phyloP scores from a whole-genome alignment of 176 grass and related monocot genomes.

The Carex cristatella region DNA sequence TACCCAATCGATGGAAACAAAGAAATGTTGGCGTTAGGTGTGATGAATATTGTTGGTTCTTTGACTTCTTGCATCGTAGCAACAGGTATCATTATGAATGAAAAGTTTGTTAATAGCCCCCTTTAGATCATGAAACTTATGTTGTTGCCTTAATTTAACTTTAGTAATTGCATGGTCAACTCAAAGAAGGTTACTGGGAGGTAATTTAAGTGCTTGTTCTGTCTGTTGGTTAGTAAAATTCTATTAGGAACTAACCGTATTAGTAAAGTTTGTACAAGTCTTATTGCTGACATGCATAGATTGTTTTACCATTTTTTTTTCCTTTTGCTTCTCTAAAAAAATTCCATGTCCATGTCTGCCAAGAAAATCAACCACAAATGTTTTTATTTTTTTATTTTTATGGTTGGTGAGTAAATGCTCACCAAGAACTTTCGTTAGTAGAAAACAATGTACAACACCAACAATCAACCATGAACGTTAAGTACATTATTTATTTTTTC shows the following conservation, averaged over 20 bases:
- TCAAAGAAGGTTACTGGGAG: not conserved
- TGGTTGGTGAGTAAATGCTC: no score
- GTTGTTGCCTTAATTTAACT: not conserved
- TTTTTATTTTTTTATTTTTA: no score
- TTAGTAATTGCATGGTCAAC: not conserved
- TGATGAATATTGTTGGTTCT: conserved; percentile 90
- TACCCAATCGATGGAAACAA: conserved; percentile 94
- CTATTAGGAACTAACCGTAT: not conserved
- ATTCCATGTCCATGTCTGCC: not conserved
- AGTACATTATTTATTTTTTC: conserved; percentile 1
- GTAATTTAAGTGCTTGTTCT: not conserved
- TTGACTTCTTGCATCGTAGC: conserved; percentile 88
- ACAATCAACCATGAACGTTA: not conserved
- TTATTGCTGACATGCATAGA: not conserved
- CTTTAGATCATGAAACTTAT: not conserved
- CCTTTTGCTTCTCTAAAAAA: not conserved
- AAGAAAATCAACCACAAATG: not conserved
- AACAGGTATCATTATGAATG: conserved; percentile 44
- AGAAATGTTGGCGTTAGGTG: conserved; percentile 93
- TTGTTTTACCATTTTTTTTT: not conserved
- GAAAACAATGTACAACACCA: no score
- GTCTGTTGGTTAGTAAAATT: not conserved
- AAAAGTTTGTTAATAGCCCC: not conserved
- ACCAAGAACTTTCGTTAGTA: no score
- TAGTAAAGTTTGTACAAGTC: not conserved